A percentile compares a stretch with the other conserved stretches of the same genome.
Conservation (phyloP, 2,329 filamentous ascomycete species). For the Escovopsis weberi region DNA sequence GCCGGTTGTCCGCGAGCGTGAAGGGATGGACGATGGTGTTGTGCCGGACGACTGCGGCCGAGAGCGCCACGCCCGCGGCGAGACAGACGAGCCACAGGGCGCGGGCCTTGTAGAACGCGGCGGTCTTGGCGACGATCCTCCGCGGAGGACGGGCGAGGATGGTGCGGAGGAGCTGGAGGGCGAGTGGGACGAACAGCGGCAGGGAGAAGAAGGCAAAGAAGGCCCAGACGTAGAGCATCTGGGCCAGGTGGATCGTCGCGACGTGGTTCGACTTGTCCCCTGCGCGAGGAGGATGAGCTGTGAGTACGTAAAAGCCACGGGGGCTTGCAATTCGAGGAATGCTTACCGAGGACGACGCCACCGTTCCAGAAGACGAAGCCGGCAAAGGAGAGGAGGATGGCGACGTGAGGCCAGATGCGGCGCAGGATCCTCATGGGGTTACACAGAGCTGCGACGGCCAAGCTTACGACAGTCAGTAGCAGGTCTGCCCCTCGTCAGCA, state of each 20-base stretch:
- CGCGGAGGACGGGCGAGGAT: not conserved
- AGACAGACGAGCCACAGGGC: conserved; percentile 24
- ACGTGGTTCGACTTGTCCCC: conserved; percentile 92
- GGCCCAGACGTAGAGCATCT: conserved; percentile 93
- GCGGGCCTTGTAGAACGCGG: conserved; percentile 16
- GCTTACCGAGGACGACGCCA: conserved; percentile 71
- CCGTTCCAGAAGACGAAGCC: conserved; percentile 76
- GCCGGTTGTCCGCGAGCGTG: conserved; percentile 87
- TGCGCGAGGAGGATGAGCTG: conserved; percentile 16
- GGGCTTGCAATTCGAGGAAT: not conserved
- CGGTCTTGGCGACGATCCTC: not conserved
- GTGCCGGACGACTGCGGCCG: conserved; percentile 44
- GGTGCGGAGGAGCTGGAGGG: conserved; percentile 21
- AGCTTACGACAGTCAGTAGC: conserved; percentile 44
- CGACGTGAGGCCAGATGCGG: conserved; percentile 43
- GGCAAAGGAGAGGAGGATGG: conserved; percentile 52
- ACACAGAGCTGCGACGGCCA: conserved; percentile 41
- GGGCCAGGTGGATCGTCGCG: conserved; percentile 73
- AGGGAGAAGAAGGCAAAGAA: conserved; percentile 81
- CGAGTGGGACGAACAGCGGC: conserved; percentile 50
- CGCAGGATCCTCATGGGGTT: conserved; percentile 31
- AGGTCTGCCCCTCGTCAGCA: conserved; percentile 29
- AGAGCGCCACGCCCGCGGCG: conserved; percentile 19
- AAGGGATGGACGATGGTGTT: conserved; percentile 96
- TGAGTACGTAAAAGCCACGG: not conserved